Evolutionary conservation across 2,329 filamentous ascomycete species (phyloP), one percentile per base, ranked within the genome.

Genomic region (Fusarium algeriense): DNA sequence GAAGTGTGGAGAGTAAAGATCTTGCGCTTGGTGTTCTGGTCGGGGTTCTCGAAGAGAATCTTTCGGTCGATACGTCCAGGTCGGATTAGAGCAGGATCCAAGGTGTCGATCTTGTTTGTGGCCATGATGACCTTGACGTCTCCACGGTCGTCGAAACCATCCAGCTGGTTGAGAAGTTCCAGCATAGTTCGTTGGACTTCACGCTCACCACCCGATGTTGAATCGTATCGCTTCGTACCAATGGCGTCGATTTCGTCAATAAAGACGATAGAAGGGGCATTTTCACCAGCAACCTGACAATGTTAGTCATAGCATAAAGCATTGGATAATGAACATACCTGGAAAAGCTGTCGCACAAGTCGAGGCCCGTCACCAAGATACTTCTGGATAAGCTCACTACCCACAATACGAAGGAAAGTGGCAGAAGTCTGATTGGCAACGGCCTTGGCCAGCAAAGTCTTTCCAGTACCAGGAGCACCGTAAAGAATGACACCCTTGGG

Each of bases 81-180:
- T 74, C 96, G 92, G 79, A 99, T 99, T 75, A 99, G 87, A 20
- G 96, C 96, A 60, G 96, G 96, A 79, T 99, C 97, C 32, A 99
- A 88, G 7, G 94, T 97, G 75, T 99, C 97, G 75, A 99, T 99
- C 89, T 99, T 99, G 90, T 99, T 99, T 74, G 96, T 99, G 15
- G 96, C 97, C 95, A 99, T 98, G 82, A 99, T 95, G 69, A 99
- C 96, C 87, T 99, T 99, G 83, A 99, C 95, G 80, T 99, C 96
- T 75, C 96, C 97, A 67, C 96, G 93, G 82, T 99, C 97, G 80
- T 99, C 96, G 84, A 99, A 99, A 77, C 96, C 96, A 80, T 99
- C 96, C 12, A 99, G 91, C 85, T 99, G 96, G 83, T 99, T 99
- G 44, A 99, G 91, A 59, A 99, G 89, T 80, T 99, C 96, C 82